These are phyloP conservation scores for Gryganskiella cystojenkinii DNA, from an alignment of 192 early-diverging fungal species.

Conservation along the genomic window DNA sequence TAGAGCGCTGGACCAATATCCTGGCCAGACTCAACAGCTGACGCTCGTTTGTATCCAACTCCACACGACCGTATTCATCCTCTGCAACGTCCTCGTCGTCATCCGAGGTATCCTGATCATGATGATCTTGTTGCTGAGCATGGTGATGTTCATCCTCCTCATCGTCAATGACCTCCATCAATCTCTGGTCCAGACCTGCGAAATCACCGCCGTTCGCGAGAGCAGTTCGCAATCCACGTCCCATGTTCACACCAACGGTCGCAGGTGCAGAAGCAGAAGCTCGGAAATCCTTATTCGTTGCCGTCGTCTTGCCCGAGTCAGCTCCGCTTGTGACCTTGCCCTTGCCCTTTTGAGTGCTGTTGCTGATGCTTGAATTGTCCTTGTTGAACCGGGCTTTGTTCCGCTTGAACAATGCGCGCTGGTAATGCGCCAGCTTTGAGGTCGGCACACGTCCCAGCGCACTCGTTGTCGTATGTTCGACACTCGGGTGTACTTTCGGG, in stretches of 20 bases:
- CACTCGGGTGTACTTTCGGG: background rate
- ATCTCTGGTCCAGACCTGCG: background rate
- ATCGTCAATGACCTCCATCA: background rate
- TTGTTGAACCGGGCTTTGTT: no score
- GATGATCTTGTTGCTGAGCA: background rate
- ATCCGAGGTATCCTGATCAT: background rate
- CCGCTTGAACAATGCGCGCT: no score
- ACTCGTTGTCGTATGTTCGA: background rate
- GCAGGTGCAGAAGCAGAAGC: conserved; percentile 9
- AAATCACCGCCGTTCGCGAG: background rate
- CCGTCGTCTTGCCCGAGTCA: conserved; percentile 23
- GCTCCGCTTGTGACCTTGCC: conserved; percentile 13
- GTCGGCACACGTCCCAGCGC: background rate
- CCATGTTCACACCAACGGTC: conserved; percentile 22
- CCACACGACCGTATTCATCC: conserved; percentile 23
- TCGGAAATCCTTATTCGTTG: conserved; percentile 12
- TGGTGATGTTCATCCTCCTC: background rate
- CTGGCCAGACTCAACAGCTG: conserved; percentile 75
- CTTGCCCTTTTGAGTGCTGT: conserved; percentile 18
- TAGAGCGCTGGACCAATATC: conserved; percentile 73
- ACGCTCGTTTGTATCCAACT: conserved; percentile 63
- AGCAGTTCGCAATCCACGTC: conserved; percentile 13
- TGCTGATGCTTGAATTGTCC: no score
- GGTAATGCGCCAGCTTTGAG: no score
- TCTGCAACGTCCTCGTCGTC: conserved; percentile 9